Percentiles rank a stretch among this genome's conserved stretches.
phyloP scores from a whole-genome alignment of 495 filamentous ascomycete species.

The Xylaria nigripes region DNA sequence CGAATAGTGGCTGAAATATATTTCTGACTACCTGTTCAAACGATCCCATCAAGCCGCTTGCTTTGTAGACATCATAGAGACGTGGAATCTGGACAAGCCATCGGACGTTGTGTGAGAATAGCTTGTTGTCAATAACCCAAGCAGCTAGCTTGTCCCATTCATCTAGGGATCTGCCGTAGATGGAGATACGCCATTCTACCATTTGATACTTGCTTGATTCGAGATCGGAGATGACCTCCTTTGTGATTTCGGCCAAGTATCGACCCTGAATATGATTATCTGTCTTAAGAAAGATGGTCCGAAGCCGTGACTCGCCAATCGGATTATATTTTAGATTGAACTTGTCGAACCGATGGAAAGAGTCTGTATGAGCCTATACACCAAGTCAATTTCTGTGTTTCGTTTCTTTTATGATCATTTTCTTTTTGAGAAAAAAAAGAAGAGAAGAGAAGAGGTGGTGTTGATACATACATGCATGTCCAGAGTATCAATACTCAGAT shows the following conservation, averaged over 20 bases:
- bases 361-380: conserved; percentile 82
- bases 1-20: conserved; percentile 87
- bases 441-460: conserved; percentile 5
- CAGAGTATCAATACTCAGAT: conserved; percentile 94
- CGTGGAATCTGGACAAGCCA: conserved; percentile 96
- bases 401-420: too few relatives aligned
- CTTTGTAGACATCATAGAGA: conserved; percentile 92
- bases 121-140: conserved; percentile 98
- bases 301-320: conserved; percentile 85
- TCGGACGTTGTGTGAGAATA: conserved; percentile 93
- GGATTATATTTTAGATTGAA: conserved; percentile 99
- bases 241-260: conserved; percentile 94
- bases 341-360: conserved; percentile 98
- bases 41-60: conserved; percentile 70
- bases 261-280: conserved; percentile 95
- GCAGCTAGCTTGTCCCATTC: conserved; percentile 98
- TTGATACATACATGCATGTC: conserved; percentile 80
- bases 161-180: conserved; percentile 83
- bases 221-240: conserved; percentile 94
- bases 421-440: too few relatives aligned
- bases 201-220: conserved; percentile 99
- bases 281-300: conserved; percentile 96
- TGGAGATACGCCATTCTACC: conserved; percentile 97
- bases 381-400: neutral
- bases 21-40: conserved; percentile 90